These are phyloP conservation scores for Ustilago xerochloae DNA, from an alignment of 1,284 basidiomycete species.

Conservation along the genomic window DNA sequence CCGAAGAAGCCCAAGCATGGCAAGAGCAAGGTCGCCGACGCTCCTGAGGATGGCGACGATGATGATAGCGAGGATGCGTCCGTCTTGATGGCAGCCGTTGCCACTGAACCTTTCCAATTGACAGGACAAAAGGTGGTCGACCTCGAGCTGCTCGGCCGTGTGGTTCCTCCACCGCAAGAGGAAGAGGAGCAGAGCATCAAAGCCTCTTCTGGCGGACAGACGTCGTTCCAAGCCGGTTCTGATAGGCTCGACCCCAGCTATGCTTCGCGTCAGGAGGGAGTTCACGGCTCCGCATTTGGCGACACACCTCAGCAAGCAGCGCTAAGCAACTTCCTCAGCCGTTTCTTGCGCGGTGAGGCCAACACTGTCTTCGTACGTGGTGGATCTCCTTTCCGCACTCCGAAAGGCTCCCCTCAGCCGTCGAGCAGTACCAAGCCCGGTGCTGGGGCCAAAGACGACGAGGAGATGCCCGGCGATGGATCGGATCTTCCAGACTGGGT, in stretches of 20 bases:
- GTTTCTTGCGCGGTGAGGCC: constrained; percentile 59
- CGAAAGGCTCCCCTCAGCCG: constrained; percentile 9
- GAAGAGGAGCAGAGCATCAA: neutral
- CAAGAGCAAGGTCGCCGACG: constrained; percentile 1
- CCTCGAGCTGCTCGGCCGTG: constrained; percentile 50
- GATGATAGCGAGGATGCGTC: constrained; percentile 25
- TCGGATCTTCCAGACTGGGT: constrained; percentile 59
- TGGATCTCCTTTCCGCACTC: constrained; percentile 53
- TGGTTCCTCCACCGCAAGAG: constrained; percentile 54
- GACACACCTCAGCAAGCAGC: constrained; percentile 54
- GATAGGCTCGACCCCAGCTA: neutral
- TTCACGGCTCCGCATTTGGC: neutral
- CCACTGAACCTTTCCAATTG: constrained; percentile 57
- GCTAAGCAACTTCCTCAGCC: constrained; percentile 58
- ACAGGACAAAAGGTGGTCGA: constrained; percentile 52
- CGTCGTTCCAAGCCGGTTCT: neutral
- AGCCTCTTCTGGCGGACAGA: neutral
- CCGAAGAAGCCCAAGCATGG: constrained; percentile 32
- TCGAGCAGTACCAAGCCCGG: neutral
- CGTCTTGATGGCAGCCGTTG: constrained; percentile 59
- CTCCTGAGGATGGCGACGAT: neutral
- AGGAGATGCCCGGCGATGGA: constrained; percentile 48
- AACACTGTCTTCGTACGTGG: constrained; percentile 62
- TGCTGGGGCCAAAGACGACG: neutral
- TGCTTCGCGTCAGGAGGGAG: neutral